Percentiles rank a stretch among this genome's conserved stretches.
These are phyloP conservation scores for Fraxinus nigra DNA, from an alignment of 305 asterid species.

Conservation along the genomic window DNA sequence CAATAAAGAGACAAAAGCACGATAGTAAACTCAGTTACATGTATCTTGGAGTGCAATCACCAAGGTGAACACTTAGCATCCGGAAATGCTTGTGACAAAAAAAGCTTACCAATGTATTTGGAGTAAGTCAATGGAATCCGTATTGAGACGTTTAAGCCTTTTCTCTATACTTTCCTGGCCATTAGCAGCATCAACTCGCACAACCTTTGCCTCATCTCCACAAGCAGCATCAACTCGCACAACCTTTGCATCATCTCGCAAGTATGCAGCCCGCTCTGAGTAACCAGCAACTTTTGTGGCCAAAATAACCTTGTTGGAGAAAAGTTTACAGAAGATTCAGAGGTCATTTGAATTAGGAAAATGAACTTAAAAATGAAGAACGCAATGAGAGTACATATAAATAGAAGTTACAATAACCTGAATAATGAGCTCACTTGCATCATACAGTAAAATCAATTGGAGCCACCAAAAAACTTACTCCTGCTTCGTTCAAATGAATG, in stretches of 20 bases:
- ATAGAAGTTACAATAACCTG: neutral
- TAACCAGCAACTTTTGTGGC: slow-evolving; percentile 90
- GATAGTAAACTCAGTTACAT: neutral
- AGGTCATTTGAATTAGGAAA: neutral
- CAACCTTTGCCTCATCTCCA: slow-evolving; percentile 55
- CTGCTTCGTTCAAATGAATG: neutral
- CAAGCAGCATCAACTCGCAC: slow-evolving; percentile 85
- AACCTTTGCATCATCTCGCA: slow-evolving; percentile 61
- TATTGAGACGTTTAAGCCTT: slow-evolving; percentile 84
- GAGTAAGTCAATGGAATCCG: slow-evolving; percentile 89
- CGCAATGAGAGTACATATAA: neutral
- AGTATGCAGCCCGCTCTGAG: slow-evolving; percentile 51
- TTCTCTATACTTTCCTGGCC: slow-evolving; percentile 95
- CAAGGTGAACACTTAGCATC: neutral
- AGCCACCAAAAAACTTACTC: neutral
- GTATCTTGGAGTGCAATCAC: neutral
- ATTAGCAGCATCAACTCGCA: slow-evolving; percentile 88
- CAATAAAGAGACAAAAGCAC: neutral
- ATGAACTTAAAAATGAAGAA: neutral
- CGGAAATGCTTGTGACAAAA: neutral
- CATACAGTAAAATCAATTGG: neutral
- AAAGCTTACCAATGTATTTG: slow-evolving; percentile 86
- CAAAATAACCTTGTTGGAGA: slow-evolving; percentile 57
- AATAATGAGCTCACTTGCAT: neutral
- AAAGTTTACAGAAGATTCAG: neutral